Evolutionary conservation across 768 basidiomycete species (phyloP).

Genomic region (Tylopilus subfusipes): DNA sequence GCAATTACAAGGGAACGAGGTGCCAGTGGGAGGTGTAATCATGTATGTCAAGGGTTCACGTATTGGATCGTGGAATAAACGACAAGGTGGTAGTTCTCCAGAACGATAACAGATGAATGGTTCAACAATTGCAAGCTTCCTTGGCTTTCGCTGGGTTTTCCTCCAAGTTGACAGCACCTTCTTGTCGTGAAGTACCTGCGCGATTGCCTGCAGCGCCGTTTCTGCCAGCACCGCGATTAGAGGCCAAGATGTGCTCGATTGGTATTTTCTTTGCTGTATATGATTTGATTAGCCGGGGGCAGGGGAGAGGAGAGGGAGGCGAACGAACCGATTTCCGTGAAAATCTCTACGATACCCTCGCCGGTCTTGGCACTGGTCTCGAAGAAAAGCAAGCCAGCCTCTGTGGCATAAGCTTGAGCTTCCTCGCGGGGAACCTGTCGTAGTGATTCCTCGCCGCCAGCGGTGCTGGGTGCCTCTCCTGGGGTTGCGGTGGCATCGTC

Average conservation of each 20-base stretch:
- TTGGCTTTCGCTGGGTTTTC: slow-evolving; percentile 63
- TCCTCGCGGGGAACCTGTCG: slow-evolving; percentile 93
- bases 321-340: slow-evolving; percentile 91
- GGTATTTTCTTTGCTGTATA: slow-evolving; percentile 73
- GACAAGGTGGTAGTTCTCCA: slow-evolving; percentile 17
- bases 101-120: slow-evolving; percentile 14
- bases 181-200: slow-evolving; percentile 46
- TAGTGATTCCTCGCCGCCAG: slow-evolving; percentile 61
- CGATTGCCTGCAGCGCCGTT: slow-evolving; percentile 55
- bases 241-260: slow-evolving; percentile 92
- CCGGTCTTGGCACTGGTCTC: slow-evolving; percentile 98
- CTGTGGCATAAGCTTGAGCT: slow-evolving; percentile 93
- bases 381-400: slow-evolving; percentile 92
- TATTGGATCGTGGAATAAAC: slow-evolving; percentile 17
- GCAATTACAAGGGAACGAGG: slow-evolving; percentile 28
- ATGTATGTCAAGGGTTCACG: slow-evolving; percentile 24
- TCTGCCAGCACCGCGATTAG: slow-evolving; percentile 66
- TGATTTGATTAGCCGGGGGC: not conserved
- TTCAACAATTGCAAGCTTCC: slow-evolving; percentile 81
- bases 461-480: slow-evolving; percentile 56
- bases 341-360: slow-evolving; percentile 92
- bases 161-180: slow-evolving; percentile 64
- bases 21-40: slow-evolving; percentile 19
- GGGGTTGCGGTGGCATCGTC: slow-evolving; percentile 92
- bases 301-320: not conserved